Evolutionary conservation across 2,329 filamentous ascomycete genomes (phyloP), one percentile per base, ranked within the genome.

Genomic region (Ceratocystis lukuohia): DNA sequence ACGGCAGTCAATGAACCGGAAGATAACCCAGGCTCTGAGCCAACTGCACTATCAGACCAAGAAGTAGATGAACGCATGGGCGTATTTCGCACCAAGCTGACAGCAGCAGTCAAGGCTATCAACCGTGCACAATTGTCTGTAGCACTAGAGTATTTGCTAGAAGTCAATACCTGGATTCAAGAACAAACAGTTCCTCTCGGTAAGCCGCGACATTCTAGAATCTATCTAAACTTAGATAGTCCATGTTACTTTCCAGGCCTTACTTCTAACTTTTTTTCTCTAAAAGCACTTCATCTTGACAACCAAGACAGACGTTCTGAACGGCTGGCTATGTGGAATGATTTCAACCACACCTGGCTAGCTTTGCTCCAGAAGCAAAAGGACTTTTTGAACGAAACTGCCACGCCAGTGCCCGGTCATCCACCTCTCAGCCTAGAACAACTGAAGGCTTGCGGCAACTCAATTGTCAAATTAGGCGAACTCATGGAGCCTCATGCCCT

Each of bases 301-400:
- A 59, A 68, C 50, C 64, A 66, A 45, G 65, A 53, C 12, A 61
- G 66, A 28, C 69, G 68, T 46, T 33, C 50, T 66, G 87, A 94
- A 71, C 86, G 91, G 66, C 82, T 96, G 70, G 87, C 87, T 72
- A 78, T 97, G 5, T 99, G 94, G 94, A 86, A 88, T 71, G 88
- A 96, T 71, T 96, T 97, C 78, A 97, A 99, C 75, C 83, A 90
- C 67, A 91, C 89, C 68, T 97, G 93, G 93, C 82, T 96, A 46
- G 83, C 87, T 3, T 79, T 94, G 5, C 84, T 92, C 63, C 90
- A 94, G 73, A 88, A 85, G 70, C 92, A 97, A 74, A 90, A 88
- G 72, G 88, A 96, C 92, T 74, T 79, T 88, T 72, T 79, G 81
- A 64, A 82, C 82, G 20, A 79, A 83, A 69, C 80, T 81, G 3